A percentile compares a stretch with the other conserved stretches of the same genome.
phyloP scores from a whole-genome alignment of 805 yeast genomes.

The Teunomyces funiuensis region DNA sequence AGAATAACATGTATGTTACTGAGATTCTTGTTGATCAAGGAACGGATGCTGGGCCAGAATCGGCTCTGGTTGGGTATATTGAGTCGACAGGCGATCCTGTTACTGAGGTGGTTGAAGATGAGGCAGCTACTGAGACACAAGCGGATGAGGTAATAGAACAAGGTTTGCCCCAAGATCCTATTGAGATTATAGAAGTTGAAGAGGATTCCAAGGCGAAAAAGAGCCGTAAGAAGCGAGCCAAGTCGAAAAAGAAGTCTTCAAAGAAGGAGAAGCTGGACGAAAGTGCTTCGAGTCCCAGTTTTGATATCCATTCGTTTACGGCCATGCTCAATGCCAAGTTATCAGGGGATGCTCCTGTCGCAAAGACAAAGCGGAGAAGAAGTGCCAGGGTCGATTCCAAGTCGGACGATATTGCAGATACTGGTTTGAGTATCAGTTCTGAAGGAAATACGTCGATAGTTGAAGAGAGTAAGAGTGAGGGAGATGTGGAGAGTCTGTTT shows the following conservation, averaged over 20 bases:
- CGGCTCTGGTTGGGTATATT: neutral
- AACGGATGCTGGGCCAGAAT: neutral
- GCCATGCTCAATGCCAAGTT: conserved; percentile 24
- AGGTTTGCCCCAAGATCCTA: neutral
- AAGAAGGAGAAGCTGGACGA: conserved; percentile 5
- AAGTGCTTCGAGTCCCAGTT: conserved; percentile 3
- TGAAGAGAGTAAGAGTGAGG: conserved; percentile 6
- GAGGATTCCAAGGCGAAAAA: conserved; percentile 5
- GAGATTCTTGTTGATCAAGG: neutral
- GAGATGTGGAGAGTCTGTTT: conserved; percentile 4
- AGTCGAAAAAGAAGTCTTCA: neutral
- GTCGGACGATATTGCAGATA: neutral
- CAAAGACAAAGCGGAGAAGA: neutral
- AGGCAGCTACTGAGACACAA: neutral
- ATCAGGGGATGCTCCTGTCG: conserved; percentile 8
- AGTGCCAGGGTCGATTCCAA: neutral
- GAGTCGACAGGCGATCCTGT: neutral
- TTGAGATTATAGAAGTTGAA: neutral
- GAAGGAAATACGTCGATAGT: neutral
- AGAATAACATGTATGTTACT: conserved; percentile 3
- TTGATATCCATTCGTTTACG: conserved; percentile 29
- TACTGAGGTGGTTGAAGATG: neutral
- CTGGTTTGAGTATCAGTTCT: neutral
- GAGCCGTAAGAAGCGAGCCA: neutral
- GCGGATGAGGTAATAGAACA: neutral